Base-by-base conservation (phyloP, 768 basidiomycete genomes). In the Auriscalpium microsporum region DNA sequence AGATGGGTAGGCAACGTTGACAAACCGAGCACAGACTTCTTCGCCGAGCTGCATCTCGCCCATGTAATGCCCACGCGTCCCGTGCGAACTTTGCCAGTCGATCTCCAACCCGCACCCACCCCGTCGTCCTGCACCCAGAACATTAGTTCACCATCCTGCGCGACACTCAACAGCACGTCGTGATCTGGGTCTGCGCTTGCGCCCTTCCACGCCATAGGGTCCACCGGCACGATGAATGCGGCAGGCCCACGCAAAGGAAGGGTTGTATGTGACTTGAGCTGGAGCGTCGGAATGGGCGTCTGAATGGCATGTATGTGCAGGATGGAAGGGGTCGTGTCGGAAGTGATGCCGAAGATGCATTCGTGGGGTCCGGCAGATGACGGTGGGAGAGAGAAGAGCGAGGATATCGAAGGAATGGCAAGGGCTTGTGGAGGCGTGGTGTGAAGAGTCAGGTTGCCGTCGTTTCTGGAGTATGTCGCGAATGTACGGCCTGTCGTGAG, bases 1-100 rank as follows among this genome's bases (percentile, higher is more conserved):
- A 59, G 35, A 23, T 23, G 28, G 2, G 11, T 23, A 40, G 19
- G 11, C 14, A 49, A 11, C 36, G 10, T 16, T 17, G 50, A 73
- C 79, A 56, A 66, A 92, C 94, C 82, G 56, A 98, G 73, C 7
- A 85, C 93, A 4, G 94, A 90, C 70, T 95, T 95, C 69, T 93
- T 93, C 10, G 87, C 84, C 8, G 91, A 90, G 67, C 91, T 95
- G 67, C 93, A 95, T 44, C 86, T 76, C 14, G 86, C 92, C 68
- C 80, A 84, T 56, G 73, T 75, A 53, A 94, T 80, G 2, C 75
- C 77, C 46, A 67, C 77, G 55, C 84, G 77, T 0, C 81, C 83
- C 10, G 94, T 95, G 56, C 77, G 78, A 6, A 95, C 87, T 52
- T 69, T 78, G 9, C 91, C 86, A 19, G 87, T 87, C 59, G 82